A percentile compares a stretch with the other conserved stretches of the same genome.
Evolutionary conservation across 305 asterid species (phyloP).

Genomic region (Euphrasia arctica): DNA sequence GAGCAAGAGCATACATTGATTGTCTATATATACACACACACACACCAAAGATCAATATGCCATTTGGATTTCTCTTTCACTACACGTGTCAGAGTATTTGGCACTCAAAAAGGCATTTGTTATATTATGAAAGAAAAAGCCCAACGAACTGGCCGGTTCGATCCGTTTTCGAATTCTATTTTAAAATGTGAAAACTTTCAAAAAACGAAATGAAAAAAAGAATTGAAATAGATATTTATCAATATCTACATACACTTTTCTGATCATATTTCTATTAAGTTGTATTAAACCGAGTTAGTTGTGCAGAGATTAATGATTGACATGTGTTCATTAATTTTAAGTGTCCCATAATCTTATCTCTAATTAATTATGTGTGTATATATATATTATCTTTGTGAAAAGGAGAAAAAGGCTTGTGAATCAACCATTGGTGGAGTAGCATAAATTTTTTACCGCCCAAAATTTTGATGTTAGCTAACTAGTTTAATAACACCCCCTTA

Average conservation of each 20-base stretch:
- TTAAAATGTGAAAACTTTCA: no score
- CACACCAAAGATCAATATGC: conserved; percentile 26
- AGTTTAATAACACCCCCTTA: conserved; percentile 4
- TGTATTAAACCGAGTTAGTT: not conserved
- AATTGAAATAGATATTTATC: no score
- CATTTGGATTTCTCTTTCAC: not conserved
- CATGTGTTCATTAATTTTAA: conserved; percentile 15
- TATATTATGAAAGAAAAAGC: no score
- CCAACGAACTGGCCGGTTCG: no score
- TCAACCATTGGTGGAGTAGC: conserved; percentile 36
- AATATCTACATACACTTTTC: no score
- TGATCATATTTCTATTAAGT: no score
- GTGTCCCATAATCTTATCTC: conserved; percentile 22
- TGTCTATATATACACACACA: conserved; percentile 51
- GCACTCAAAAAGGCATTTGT: no score
- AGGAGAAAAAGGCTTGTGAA: conserved; percentile 2
- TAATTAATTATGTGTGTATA: not conserved
- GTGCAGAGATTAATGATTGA: conserved; percentile 22
- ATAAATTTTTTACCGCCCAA: conserved; percentile 42
- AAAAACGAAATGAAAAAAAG: no score
- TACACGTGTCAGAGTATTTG: no score
- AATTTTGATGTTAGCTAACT: conserved; percentile 8
- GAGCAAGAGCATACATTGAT: conserved; percentile 31
- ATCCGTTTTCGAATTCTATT: no score
- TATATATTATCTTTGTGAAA: not conserved